Evolutionary conservation across 306 rosid genomes (phyloP).

Genomic region (Acacia crassicarpa): DNA sequence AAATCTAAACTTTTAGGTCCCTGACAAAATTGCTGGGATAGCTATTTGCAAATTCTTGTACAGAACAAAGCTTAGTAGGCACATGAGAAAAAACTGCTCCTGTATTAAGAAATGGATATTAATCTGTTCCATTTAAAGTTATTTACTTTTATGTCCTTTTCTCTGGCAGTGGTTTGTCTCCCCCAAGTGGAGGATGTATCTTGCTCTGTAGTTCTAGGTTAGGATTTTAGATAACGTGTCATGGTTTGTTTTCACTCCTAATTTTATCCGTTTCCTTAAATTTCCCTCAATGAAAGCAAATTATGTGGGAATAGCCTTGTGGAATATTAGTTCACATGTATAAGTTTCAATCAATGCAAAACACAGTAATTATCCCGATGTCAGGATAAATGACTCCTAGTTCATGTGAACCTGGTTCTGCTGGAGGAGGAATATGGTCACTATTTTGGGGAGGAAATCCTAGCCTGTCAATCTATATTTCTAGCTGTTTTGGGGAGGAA

Average conservation of each 20-base stretch:
- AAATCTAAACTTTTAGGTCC: background rate
- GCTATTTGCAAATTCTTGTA: background rate
- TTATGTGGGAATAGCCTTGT: background rate
- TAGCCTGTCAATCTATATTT: background rate
- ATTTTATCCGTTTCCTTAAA: background rate
- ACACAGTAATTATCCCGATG: background rate
- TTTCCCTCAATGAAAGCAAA: background rate
- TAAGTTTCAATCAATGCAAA: background rate
- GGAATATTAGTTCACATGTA: background rate
- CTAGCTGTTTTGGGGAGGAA: background rate
- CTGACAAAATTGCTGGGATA: background rate
- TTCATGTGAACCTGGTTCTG: constrained; percentile 4
- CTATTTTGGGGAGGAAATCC: background rate
- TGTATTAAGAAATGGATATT: background rate
- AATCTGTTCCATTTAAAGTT: background rate
- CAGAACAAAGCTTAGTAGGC: background rate
- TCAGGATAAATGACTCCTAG: background rate
- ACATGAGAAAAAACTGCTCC: background rate
- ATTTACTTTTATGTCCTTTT: background rate
- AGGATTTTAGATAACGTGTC: background rate
- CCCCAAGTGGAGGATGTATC: background rate
- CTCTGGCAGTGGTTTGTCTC: background rate
- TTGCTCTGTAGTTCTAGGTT: background rate
- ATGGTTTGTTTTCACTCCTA: background rate
- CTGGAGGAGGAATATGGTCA: background rate